Base-by-base conservation (phyloP, 2,329 filamentous ascomycete genomes). In the Sporothrix brunneoviolacea region DNA sequence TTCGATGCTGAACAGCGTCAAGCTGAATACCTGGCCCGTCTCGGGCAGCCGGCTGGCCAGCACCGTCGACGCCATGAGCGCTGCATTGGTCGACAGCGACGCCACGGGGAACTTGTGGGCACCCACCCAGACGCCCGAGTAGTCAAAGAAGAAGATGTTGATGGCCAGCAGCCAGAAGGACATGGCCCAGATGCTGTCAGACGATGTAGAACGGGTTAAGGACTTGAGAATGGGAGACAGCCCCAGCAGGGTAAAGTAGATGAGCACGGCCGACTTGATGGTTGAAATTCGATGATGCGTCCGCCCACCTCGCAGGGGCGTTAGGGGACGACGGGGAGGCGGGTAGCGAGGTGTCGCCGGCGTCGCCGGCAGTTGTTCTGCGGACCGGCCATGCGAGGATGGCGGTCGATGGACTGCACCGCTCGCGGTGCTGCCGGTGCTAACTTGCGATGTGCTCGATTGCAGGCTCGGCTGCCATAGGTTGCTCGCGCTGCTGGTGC, bases 111-210 rank as follows among this genome's bases (percentile, higher is more conserved):
- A 84, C 59, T 83, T 85, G 53, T 62, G 64, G 0, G 62, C 69
- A 21, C 73, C 73, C 66, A 80, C 68, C 72, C 75, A 36, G 15
- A 55, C 57, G 36, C 87, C 86, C 10, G 88, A 88, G 67, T 98
- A 98, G 73, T 98, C 93, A 63, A 96, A 97, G 65, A 94, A 96
- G 68, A 95, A 94, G 55, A 97, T 89, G 66, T 98, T 98, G 69
- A 96, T 91, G 61, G 87, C 80, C 55, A 98, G 80, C 39, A 98
- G 77, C 83, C 90, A 93, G 62, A 88, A 91, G 45, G 88, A 93
- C 73, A 98, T 86, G 52, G 93, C 89, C 93, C 93, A 98, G 64
- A 98, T 98, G 38, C 86, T 93, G 74, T 98, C 93, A 50, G 82
- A 86, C 8, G 88, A 91, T 4, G 91, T 97, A 5, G 91, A 96